Conservation (phyloP, 768 basidiomycete genomes). For the Xanthoconium stramineum region DNA sequence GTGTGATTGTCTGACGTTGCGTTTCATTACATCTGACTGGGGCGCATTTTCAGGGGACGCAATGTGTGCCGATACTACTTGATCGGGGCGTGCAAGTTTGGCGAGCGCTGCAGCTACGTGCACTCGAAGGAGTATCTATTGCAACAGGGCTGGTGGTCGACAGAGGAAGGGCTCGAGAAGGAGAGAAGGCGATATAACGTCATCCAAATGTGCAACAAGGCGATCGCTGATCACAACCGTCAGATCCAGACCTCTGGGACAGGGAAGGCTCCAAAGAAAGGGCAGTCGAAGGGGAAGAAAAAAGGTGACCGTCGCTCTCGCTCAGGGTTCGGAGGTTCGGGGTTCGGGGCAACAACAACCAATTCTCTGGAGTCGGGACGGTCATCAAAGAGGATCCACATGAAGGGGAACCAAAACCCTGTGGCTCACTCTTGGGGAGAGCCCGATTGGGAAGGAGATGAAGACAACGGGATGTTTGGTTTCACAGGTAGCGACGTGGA, state of each 20-base stretch:
- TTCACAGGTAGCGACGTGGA: slow-evolving; percentile 34
- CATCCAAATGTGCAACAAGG: background rate
- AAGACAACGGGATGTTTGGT: slow-evolving; percentile 1
- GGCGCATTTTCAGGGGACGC: slow-evolving; percentile 40
- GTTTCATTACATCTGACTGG: background rate
- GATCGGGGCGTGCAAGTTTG: slow-evolving; percentile 39
- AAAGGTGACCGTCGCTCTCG: background rate
- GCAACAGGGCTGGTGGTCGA: slow-evolving; percentile 45
- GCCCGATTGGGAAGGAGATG: background rate
- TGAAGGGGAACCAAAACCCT: background rate
- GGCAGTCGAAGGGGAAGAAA: slow-evolving; percentile 1
- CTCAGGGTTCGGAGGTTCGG: background rate
- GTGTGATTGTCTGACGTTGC: slow-evolving; percentile 15
- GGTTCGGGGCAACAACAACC: no score
- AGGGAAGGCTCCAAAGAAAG: background rate
- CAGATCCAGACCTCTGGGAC: background rate
- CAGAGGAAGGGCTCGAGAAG: slow-evolving; percentile 4
- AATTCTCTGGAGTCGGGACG: background rate
- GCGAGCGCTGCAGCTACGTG: slow-evolving; percentile 43
- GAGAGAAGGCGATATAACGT: background rate
- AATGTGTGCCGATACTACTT: slow-evolving; percentile 48
- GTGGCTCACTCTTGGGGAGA: background rate
- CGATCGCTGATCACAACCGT: background rate
- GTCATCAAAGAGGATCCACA: background rate
- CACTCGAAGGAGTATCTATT: slow-evolving; percentile 47